phyloP scores from a whole-genome alignment of 768 basidiomycete species.

The Naganishia antarctica region DNA sequence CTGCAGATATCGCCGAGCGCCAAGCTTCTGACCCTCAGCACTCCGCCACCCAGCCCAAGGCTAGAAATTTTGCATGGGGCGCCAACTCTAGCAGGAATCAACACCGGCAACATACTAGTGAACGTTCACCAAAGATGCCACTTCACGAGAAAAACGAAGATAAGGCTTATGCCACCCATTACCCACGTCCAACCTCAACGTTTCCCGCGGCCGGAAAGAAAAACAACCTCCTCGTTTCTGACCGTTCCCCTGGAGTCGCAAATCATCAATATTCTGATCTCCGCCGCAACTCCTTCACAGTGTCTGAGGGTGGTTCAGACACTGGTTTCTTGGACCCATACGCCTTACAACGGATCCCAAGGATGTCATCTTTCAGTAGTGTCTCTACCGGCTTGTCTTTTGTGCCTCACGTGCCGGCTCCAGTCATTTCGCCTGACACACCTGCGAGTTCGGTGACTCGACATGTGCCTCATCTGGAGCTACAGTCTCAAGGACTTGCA shows the following conservation, averaged over 20 bases:
- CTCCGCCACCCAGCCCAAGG: background rate
- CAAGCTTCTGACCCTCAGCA: background rate
- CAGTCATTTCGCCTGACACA: too few species aligned
- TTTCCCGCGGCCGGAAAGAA: too few species aligned
- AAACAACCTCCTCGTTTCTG: background rate
- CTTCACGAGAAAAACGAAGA: background rate
- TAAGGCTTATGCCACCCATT: background rate
- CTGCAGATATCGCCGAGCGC: background rate
- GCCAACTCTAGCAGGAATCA: background rate
- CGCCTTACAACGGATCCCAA: background rate
- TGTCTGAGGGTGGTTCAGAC: background rate
- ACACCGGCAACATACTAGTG: background rate
- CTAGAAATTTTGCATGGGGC: background rate
- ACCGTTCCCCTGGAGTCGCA: too few species aligned
- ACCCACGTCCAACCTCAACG: background rate
- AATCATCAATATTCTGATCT: background rate
- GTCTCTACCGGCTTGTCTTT: background rate
- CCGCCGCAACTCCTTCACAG: background rate
- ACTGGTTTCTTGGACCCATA: slow-evolving; percentile 3
- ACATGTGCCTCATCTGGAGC: too few species aligned
- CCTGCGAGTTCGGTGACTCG: too few species aligned
- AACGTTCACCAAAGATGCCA: background rate
- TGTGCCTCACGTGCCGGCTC: too few species aligned
- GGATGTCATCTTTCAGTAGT: background rate
- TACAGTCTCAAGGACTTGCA: slow-evolving; percentile 34